phyloP scores from a whole-genome alignment of 331 rosid genomes.

The Pyracantha coccinea region DNA sequence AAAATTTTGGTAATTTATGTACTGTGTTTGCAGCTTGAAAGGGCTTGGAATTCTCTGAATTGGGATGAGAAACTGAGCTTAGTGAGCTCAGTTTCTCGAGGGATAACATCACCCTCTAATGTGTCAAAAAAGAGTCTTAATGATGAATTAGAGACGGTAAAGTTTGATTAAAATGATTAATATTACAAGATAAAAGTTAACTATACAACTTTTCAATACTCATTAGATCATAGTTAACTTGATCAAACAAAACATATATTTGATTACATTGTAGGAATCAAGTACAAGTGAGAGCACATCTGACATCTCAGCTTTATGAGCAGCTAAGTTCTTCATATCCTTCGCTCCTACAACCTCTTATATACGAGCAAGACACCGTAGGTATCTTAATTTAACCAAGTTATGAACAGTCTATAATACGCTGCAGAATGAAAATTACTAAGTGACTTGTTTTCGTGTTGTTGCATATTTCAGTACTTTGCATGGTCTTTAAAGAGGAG shows the following conservation, averaged over 20 bases:
- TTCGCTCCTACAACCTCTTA: constrained; percentile 70
- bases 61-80: constrained; percentile 68
- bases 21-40: constrained; percentile 61
- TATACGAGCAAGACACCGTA: constrained; percentile 86
- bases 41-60: constrained; percentile 78
- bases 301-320: constrained; percentile 62
- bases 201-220: background rate
- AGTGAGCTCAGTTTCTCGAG: constrained; percentile 54
- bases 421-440: background rate
- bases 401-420: background rate
- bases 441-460: background rate
- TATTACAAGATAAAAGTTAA: too few relatives aligned
- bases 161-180: background rate
- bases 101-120: constrained; percentile 59
- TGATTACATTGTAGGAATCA: constrained; percentile 38
- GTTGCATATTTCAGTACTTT: constrained; percentile 48
- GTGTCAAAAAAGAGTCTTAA: constrained; percentile 35
- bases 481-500: constrained; percentile 92
- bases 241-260: background rate
- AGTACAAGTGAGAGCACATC: constrained; percentile 30
- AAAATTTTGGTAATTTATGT: background rate
- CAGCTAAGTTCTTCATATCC: constrained; percentile 71
- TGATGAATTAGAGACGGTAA: constrained; percentile 18
- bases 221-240: background rate
- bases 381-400: constrained; percentile 4